Conservation (phyloP, 495 filamentous ascomycete species). For the Articulospora tetracladia region DNA sequence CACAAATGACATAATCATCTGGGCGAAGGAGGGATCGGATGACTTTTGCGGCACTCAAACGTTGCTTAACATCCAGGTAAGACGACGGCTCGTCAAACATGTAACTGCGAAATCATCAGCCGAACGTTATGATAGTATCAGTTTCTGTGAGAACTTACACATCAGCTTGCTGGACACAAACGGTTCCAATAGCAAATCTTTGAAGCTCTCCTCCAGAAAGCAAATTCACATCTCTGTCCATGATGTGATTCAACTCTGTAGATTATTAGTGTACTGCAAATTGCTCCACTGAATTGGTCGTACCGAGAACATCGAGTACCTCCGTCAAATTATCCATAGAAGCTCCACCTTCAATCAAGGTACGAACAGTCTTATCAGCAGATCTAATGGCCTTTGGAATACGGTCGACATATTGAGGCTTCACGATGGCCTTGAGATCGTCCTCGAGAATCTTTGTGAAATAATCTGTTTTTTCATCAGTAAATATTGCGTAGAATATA, state of each 20-base stretch:
- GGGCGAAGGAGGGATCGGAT: conserved; percentile 85
- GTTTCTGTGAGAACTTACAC: conserved; percentile 53
- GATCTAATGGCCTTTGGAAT: conserved; percentile 88
- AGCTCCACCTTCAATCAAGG: conserved; percentile 66
- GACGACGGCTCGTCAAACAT: conserved; percentile 99
- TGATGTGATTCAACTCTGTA: conserved; percentile 77
- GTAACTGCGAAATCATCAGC: conserved; percentile 46
- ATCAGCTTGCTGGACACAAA: conserved; percentile 94
- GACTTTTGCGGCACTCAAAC: conserved; percentile 84
- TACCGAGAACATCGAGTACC: conserved; percentile 79
- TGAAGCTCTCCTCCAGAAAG: conserved; percentile 97
- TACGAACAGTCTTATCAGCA: conserved; percentile 68
- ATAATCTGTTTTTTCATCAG: conserved; percentile 61
- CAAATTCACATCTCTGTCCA: conserved; percentile 79
- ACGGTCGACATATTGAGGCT: conserved; percentile 99
- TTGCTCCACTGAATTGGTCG: conserved; percentile 7
- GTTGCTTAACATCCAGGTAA: conserved; percentile 97
- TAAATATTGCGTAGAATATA: conserved; percentile 1
- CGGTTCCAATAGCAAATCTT: conserved; percentile 91
- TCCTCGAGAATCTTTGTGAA: conserved; percentile 98
- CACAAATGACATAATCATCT: conserved; percentile 95
- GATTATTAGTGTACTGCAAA: neutral
- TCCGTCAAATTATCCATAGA: conserved; percentile 79
- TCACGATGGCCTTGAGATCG: conserved; percentile 92
- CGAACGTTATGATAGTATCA: conserved; percentile 28